A percentile compares a stretch with the other conserved stretches of the same genome.
phyloP scores from a whole-genome alignment of 2,329 filamentous ascomycete genomes.

The Colletotrichum musae region DNA sequence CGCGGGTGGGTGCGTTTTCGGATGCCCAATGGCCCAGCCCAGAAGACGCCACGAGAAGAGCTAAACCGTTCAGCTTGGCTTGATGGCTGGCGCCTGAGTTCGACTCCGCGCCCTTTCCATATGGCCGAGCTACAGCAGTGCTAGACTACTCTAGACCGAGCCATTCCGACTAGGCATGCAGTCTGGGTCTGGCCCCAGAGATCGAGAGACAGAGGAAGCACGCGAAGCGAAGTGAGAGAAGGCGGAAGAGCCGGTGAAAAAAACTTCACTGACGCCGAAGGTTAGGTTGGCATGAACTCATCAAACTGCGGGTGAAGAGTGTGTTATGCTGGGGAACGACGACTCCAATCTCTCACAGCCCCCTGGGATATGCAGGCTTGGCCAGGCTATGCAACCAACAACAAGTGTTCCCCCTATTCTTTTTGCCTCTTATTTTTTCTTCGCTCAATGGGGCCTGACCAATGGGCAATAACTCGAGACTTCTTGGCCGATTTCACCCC shows the following conservation, averaged over 20 bases:
- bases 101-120: neutral
- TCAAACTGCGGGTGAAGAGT: constrained; percentile 14
- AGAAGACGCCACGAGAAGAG: constrained; percentile 12
- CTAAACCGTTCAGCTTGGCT: constrained; percentile 27
- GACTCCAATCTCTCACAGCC: constrained; percentile 11
- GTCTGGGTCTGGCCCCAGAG: neutral
- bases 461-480: neutral
- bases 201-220: no score
- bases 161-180: constrained; percentile 7
- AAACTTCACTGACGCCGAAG: no score
- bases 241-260: no score
- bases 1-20: constrained; percentile 1
- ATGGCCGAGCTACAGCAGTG: constrained; percentile 1
- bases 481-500: constrained; percentile 25
- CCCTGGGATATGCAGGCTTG: constrained; percentile 19
- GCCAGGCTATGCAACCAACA: constrained; percentile 7
- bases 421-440: neutral
- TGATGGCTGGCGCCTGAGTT: constrained; percentile 33
- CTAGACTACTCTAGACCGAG: constrained; percentile 12
- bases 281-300: constrained; percentile 18
- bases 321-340: constrained; percentile 10
- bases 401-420: neutral
- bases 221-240: no score
- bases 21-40: neutral
- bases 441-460: neutral